Conservation (phyloP, 306 rosid genomes). For the Fagus sylvatica region DNA sequence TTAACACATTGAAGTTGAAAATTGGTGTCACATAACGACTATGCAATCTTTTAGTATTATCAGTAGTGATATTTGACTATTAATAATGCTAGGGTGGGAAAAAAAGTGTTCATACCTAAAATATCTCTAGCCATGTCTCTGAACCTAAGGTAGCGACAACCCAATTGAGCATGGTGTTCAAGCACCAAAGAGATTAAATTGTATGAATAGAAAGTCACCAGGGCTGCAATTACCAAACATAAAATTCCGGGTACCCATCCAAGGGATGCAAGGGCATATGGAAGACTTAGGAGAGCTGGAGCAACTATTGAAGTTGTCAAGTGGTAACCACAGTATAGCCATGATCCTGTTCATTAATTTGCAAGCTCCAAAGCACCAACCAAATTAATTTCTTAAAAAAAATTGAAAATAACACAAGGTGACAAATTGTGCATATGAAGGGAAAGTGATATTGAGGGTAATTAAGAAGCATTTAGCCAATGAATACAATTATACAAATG, state of each 20-base stretch:
- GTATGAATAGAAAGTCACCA: conserved; percentile 78
- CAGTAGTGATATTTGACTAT: no score
- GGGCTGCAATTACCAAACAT: conserved; percentile 53
- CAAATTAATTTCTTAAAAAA: not conserved
- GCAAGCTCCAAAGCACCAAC: no score
- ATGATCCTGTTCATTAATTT: conserved; percentile 49
- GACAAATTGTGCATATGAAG: no score
- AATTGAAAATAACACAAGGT: no score
- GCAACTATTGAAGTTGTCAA: conserved; percentile 85
- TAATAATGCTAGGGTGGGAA: not conserved
- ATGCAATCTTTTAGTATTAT: no score
- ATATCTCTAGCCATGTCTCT: conserved; percentile 76
- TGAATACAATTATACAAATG: no score
- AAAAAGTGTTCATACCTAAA: conserved; percentile 44
- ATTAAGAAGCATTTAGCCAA: no score
- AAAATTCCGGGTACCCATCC: conserved; percentile 71
- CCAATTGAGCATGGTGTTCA: conserved; percentile 69
- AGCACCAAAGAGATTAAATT: conserved; percentile 68
- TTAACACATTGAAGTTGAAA: no score
- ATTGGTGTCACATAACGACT: no score
- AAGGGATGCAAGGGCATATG: conserved; percentile 63
- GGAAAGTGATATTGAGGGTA: no score
- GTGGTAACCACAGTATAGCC: conserved; percentile 84
- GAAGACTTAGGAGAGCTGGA: conserved; percentile 72
- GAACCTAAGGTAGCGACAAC: conserved; percentile 72